Base-by-base conservation (phyloP, 176 grass and related monocot species). In the Lolium rigidum region DNA sequence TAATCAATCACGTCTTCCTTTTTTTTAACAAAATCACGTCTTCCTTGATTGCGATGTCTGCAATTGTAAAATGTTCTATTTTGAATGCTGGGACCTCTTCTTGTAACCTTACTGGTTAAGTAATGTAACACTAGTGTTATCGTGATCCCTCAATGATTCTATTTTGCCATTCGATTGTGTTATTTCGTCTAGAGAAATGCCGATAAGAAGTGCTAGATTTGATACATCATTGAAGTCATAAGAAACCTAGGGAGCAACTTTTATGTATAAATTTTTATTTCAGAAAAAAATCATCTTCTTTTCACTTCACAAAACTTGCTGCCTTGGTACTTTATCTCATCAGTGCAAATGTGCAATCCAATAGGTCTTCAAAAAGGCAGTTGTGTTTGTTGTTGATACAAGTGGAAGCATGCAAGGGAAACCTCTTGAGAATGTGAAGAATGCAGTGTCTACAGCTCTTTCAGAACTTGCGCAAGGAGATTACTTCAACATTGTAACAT, bases 391-490 rank as follows among this genome's bases (percentile, higher is more conserved):
- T 74, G 79, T 99, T 89, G 97, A 99, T 89, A 80, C 94, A 86
- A 99, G 97, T 94, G 88, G 82, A 82, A 99, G 97, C 90, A 99
- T 99, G 97, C 85, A 87, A 86, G 94, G 94, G 56, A 94, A 90
- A 64, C 92, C 94, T 87, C 89, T 99, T 63, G 90, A 99, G 80
- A 93, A 95, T 83, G 94, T 99, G 55, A 96, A 90, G 81, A 80
- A 89, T 83, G 92, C 92, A 0, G 59, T 99, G 79, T 89, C 89
- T 24, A 75, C 82, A 31, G 89, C 94, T 82, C 85, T 99, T 52
- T 93, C 90, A 61, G 94, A 96, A 76, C 90, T 99, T 75, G 68
- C 16, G 62, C 67, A 91, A 76, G 86, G 75, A 41, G 97, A 99
- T 82, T 86, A 78, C 17, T 99, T 99, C 78, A 90, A 96, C 85